Evolutionary conservation across 148 eudicot species (phyloP).

Genomic region (Linanthus parryae): DNA sequence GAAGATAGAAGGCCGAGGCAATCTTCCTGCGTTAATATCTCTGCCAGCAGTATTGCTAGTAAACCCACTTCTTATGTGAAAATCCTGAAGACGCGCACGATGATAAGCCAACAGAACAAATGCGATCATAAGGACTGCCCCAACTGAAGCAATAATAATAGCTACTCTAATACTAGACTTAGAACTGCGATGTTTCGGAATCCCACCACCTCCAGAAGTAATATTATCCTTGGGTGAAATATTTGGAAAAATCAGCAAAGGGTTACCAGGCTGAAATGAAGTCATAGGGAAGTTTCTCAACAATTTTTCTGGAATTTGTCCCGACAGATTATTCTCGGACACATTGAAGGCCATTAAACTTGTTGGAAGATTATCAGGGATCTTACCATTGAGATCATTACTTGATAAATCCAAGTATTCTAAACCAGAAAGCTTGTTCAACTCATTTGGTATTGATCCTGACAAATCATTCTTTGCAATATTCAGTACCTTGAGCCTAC

Average conservation of each 20-base stretch:
- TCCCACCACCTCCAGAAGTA: constrained; percentile 16
- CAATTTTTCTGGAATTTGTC: constrained; percentile 61
- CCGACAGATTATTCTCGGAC: constrained; percentile 61
- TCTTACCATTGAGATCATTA: constrained; percentile 54
- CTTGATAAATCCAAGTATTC: constrained; percentile 75
- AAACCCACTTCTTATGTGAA: constrained; percentile 46
- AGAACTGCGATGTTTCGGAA: constrained; percentile 23
- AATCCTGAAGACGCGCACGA: constrained; percentile 52
- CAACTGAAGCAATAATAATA: constrained; percentile 65
- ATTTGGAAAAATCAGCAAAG: constrained; percentile 29
- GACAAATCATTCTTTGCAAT: constrained; percentile 67
- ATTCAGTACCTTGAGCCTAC: constrained; percentile 57
- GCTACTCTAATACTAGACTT: constrained; percentile 59
- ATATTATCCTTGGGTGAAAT: constrained; percentile 10
- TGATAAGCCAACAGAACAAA: constrained; percentile 73
- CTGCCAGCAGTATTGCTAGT: constrained; percentile 35
- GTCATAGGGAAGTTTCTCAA: constrained; percentile 37
- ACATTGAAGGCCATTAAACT: constrained; percentile 52
- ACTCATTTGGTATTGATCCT: constrained; percentile 57
- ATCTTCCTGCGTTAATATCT: constrained; percentile 56
- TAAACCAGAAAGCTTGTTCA: constrained; percentile 51
- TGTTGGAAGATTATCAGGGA: constrained; percentile 66
- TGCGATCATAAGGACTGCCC: constrained; percentile 77
- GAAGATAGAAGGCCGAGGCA: constrained; percentile 57
- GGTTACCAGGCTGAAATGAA: constrained; percentile 81